These are phyloP conservation scores for Friedmanniomyces endolithicus DNA, from an alignment of 495 filamentous ascomycete genomes.

Conservation along the genomic window DNA sequence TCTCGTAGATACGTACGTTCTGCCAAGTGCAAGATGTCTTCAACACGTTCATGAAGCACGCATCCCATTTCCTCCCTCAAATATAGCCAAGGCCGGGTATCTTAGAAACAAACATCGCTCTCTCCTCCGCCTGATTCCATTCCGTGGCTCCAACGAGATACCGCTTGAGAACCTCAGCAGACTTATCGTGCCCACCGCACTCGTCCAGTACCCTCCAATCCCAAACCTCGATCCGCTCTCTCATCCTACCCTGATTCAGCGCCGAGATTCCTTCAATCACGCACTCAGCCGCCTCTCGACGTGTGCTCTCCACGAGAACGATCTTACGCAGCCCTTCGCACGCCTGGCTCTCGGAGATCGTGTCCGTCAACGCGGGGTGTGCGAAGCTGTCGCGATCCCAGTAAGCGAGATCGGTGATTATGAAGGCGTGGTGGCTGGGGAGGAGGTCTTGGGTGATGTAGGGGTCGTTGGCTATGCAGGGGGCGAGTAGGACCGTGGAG, in stretches of 20 bases:
- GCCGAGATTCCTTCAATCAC: conserved; percentile 1
- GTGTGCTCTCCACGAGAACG: conserved; percentile 15
- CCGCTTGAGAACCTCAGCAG: background rate
- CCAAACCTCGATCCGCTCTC: conserved; percentile 14
- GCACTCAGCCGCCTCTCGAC: background rate
- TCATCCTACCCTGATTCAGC: conserved; percentile 7
- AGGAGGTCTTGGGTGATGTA: conserved; percentile 18
- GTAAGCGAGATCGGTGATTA: conserved; percentile 2
- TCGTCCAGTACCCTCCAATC: conserved; percentile 22
- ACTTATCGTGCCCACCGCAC: background rate
- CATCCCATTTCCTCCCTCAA: background rate
- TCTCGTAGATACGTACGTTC: background rate
- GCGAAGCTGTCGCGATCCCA: conserved; percentile 17
- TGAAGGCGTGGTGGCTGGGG: background rate
- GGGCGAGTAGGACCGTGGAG: conserved; percentile 15
- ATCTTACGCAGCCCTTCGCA: conserved; percentile 15
- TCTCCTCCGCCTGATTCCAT: background rate
- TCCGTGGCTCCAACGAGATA: conserved; percentile 4
- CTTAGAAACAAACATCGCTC: background rate
- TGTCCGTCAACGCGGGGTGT: background rate
- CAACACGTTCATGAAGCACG: background rate
- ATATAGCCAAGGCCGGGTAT: conserved; percentile 2
- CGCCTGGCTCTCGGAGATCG: conserved; percentile 17
- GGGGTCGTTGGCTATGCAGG: conserved; percentile 14
- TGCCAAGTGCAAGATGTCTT: background rate